Evolutionary conservation across 2,329 filamentous ascomycete genomes (phyloP).

Genomic region (Trichophyton simii): DNA sequence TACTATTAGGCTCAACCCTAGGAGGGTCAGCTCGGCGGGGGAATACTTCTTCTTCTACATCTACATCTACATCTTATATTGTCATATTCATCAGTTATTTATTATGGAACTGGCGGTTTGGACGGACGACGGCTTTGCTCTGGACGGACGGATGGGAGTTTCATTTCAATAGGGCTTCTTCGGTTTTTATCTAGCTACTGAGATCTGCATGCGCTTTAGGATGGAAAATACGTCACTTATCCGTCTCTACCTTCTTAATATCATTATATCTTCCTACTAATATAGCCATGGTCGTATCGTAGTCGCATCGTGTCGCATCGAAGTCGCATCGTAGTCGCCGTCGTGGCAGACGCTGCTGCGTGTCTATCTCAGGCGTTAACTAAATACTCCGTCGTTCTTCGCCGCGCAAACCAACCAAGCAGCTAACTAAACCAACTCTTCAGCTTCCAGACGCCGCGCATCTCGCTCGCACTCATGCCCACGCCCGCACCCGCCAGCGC

Average conservation of each 20-base stretch:
- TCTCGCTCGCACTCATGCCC: background rate
- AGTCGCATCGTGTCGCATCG: too few species aligned
- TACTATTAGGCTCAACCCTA: background rate
- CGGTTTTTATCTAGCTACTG: background rate
- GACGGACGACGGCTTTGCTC: background rate
- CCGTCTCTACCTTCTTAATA: background rate
- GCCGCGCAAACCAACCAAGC: background rate
- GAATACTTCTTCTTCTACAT: background rate
- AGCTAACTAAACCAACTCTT: too few species aligned
- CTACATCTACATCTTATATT: too few species aligned
- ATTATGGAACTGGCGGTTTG: background rate
- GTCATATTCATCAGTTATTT: background rate
- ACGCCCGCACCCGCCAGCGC: slow-evolving; percentile 1
- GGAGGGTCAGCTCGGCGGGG: background rate
- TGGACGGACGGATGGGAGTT: background rate
- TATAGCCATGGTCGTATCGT: too few species aligned
- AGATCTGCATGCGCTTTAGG: background rate
- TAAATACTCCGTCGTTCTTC: too few species aligned
- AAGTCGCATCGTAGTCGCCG: too few species aligned
- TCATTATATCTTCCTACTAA: too few species aligned
- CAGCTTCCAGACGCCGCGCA: background rate
- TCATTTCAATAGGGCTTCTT: background rate
- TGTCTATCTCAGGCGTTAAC: too few species aligned
- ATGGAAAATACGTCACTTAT: background rate
- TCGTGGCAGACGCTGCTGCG: too few species aligned